Base-by-base conservation (phyloP, 2,329 filamentous ascomycete species). In the Ophiostoma australiae region DNA sequence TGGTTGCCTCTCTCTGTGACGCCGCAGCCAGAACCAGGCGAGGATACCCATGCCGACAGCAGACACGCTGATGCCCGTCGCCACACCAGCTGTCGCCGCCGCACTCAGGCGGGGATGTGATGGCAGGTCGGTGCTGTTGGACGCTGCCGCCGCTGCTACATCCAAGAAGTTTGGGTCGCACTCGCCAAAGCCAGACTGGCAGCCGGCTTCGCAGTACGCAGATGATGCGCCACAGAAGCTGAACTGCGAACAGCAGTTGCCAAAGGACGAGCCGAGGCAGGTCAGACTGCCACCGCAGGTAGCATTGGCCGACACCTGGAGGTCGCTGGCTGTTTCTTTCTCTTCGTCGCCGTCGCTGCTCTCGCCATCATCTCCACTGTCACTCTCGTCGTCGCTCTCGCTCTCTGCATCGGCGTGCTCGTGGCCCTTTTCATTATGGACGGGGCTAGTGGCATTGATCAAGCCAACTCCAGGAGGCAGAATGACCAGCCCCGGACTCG, bases 301-400 rank as follows among this genome's bases (percentile, higher is more conserved):
- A 5, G 52, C n/a, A 27, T 27, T 27, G 11, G 52, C n/a, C 17
- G 52, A 58, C 10, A 27, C n/a, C 11, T 11, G 52, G 23, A 58
- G 52, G 23, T 5, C n/a, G n/a, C 6, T 27, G 52, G 23, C 52
- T n/a, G 27, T 58, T 58, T 27, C n/a, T 23, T 58, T 13, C 20
- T 89, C 87, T 70, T 87, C 87, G 37, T 86, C 84, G 61, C 79
- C 80, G 37, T 86, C 84, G 61, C 79, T 80, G 52, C 78, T 79
- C 69, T 82, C 81, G 44, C 79, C 80, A 63, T 81, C 80, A 44
- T 75, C 58, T 33, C 67, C 68, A 10, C n/a, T 41, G 33, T 65
- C 52, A 37, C 7, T 33, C 15, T 23, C 23, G n/a, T 37, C 39
- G 2, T 13, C 44, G 48, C 7, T 52, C 6, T 63, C 65, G 17